These are phyloP conservation scores for Orbilia brochopaga DNA, from an alignment of 2,329 filamentous ascomycete genomes.

Conservation along the genomic window DNA sequence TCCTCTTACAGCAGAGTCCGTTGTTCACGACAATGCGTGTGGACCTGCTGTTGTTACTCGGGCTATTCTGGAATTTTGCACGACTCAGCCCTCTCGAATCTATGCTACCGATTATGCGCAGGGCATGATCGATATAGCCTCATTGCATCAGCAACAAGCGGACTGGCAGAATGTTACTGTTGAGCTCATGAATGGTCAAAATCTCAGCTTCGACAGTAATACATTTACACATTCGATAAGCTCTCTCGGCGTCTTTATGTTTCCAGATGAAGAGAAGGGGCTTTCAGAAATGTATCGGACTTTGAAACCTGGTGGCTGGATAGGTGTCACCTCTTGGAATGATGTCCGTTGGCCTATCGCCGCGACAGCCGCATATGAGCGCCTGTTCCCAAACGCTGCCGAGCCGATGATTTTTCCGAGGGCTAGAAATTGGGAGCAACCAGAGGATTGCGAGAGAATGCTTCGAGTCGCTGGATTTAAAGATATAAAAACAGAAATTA, in stretches of 20 bases:
- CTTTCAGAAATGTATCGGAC: too few species aligned
- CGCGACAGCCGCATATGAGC: slow-evolving; percentile 13
- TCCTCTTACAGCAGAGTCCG: slow-evolving; percentile 17
- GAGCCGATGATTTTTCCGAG: slow-evolving; percentile 21
- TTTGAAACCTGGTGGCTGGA: too few species aligned
- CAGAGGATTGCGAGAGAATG: slow-evolving; percentile 7
- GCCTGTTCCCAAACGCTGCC: slow-evolving; percentile 18
- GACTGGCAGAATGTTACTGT: slow-evolving; percentile 26
- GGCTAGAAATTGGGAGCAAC: slow-evolving; percentile 18
- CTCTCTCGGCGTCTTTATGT: slow-evolving; percentile 36
- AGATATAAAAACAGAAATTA: slow-evolving; percentile 17
- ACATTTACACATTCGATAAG: slow-evolving; percentile 39
- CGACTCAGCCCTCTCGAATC: slow-evolving; percentile 12
- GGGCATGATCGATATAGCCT: slow-evolving; percentile 30
- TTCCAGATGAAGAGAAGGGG: slow-evolving; percentile 36
- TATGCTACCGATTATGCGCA: slow-evolving; percentile 38
- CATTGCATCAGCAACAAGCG: slow-evolving; percentile 8
- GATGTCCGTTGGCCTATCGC: slow-evolving; percentile 29
- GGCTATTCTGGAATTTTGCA: slow-evolving; percentile 6
- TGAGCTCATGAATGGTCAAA: slow-evolving; percentile 33
- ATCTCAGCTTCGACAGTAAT: slow-evolving; percentile 26
- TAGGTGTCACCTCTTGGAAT: slow-evolving; percentile 29
- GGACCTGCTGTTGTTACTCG: slow-evolving; percentile 26
- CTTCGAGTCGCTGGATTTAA: too few species aligned
- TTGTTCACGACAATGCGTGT: slow-evolving; percentile 44